phyloP scores from a whole-genome alignment of 1,284 basidiomycete genomes.

The Exobasidium rhododendri region DNA sequence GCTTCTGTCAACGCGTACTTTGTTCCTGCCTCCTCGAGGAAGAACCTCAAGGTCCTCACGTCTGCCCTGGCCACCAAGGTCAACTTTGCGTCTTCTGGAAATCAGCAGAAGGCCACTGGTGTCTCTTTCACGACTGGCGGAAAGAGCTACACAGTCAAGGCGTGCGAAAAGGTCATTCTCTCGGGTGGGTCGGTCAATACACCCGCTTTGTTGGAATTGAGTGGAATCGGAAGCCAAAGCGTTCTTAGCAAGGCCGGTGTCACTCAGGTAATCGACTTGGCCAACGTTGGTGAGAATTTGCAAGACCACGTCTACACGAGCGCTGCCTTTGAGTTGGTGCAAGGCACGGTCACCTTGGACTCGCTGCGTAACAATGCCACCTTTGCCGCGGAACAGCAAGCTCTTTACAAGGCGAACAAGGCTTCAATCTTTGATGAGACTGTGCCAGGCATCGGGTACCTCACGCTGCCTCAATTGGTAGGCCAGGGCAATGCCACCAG shows the following conservation, averaged over 20 bases:
- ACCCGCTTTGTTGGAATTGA: constrained; percentile 59
- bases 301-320: constrained; percentile 56
- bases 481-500: constrained; percentile 26
- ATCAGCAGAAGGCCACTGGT: constrained; percentile 21
- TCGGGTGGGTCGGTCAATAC: constrained; percentile 44
- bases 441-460: constrained; percentile 47
- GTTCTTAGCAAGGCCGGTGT: constrained; percentile 56
- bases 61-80: constrained; percentile 39
- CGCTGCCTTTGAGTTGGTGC: constrained; percentile 42
- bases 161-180: constrained; percentile 38
- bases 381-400: constrained; percentile 36
- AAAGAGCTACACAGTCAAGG: constrained; percentile 31
- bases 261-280: constrained; percentile 35
- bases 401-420: constrained; percentile 35
- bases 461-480: constrained; percentile 38
- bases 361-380: constrained; percentile 37
- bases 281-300: constrained; percentile 58
- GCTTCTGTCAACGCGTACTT: constrained; percentile 48
- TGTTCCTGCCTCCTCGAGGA: constrained; percentile 34
- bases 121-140: constrained; percentile 31
- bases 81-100: constrained; percentile 2
- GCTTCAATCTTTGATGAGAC: constrained; percentile 40
- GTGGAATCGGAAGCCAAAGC: constrained; percentile 59
- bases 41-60: constrained; percentile 40
- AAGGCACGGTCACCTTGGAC: constrained; percentile 38